These are phyloP conservation scores for Microbotryum lychnidis-dioicae DNA, from an alignment of 1,284 basidiomycete genomes.

Conservation along the genomic window DNA sequence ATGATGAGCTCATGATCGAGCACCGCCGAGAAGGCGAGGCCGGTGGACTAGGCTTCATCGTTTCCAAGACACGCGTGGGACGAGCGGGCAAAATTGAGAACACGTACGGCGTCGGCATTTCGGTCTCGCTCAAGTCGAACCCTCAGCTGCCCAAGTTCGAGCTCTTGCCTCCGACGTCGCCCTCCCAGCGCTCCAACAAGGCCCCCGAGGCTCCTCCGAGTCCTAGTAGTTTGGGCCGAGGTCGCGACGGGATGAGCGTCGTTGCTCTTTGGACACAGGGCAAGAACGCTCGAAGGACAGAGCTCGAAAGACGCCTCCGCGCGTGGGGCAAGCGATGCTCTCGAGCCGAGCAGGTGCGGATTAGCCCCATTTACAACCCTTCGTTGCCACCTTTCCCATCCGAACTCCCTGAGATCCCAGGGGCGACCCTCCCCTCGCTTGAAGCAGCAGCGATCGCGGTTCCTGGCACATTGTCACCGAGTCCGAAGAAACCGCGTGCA, in stretches of 20 bases:
- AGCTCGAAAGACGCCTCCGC: constrained; percentile 14
- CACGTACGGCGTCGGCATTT: constrained; percentile 24
- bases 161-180: constrained; percentile 8
- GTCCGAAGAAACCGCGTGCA: constrained; percentile 7
- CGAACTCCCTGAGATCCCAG: constrained; percentile 9
- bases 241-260: constrained; percentile 29
- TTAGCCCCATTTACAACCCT: background rate
- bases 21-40: constrained; percentile 5
- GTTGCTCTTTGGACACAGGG: constrained; percentile 30
- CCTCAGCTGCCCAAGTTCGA: constrained; percentile 27
- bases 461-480: constrained; percentile 17
- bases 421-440: constrained; percentile 19
- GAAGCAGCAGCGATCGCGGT: constrained; percentile 14
- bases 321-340: constrained; percentile 6
- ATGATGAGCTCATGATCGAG: background rate
- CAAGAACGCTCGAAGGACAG: constrained; percentile 17
- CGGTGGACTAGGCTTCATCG: constrained; percentile 29
- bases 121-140: constrained; percentile 22
- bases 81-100: constrained; percentile 7
- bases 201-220: constrained; percentile 13
- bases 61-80: constrained; percentile 13
- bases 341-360: constrained; percentile 5
- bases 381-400: background rate
- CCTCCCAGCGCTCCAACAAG: background rate
- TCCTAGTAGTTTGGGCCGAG: constrained; percentile 23